phyloP scores from a whole-genome alignment of 2,329 filamentous ascomycete genomes.

The Periconia macrospinosa region DNA sequence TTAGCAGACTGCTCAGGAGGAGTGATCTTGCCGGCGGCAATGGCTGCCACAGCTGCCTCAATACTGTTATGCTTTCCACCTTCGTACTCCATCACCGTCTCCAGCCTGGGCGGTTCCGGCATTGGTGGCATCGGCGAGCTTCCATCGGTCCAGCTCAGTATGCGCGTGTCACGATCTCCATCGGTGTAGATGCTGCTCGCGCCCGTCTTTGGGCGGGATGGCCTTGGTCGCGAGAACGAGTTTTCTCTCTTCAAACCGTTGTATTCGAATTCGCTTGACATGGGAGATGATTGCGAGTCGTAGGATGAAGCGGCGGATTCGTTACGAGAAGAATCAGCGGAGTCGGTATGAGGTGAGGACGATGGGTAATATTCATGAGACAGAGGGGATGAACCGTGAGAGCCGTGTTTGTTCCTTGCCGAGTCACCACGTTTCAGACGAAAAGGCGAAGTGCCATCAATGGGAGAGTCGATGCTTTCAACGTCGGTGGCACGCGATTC shows the following conservation, averaged over 20 bases:
- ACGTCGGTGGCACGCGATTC: constrained; percentile 4
- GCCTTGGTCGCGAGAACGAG: constrained; percentile 7
- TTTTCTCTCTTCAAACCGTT: constrained; percentile 5
- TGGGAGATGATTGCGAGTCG: not conserved
- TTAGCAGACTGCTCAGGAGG: not conserved
- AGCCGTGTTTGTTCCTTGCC: constrained; percentile 4
- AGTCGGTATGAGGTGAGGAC: not conserved
- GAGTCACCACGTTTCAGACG: constrained; percentile 32
- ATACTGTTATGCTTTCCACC: constrained; percentile 2
- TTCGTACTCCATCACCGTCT: not conserved
- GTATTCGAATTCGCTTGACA: constrained; percentile 3
- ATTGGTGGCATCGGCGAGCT: constrained; percentile 3
- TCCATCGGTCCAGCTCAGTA: constrained; percentile 6
- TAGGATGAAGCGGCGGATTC: not conserved
- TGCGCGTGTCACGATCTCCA: not conserved
- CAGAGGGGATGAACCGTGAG: not conserved
- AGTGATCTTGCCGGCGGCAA: not conserved
- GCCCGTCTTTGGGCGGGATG: constrained; percentile 3
- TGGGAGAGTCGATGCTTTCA: constrained; percentile 25
- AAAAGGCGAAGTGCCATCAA: constrained; percentile 32
- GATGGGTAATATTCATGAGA: not conserved
- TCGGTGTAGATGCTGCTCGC: constrained; percentile 6
- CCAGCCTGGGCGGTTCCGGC: not conserved
- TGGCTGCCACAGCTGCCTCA: not conserved
- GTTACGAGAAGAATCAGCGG: not conserved